Base-by-base conservation (phyloP, 306 rosid genomes). In the Luffa acutangula region DNA sequence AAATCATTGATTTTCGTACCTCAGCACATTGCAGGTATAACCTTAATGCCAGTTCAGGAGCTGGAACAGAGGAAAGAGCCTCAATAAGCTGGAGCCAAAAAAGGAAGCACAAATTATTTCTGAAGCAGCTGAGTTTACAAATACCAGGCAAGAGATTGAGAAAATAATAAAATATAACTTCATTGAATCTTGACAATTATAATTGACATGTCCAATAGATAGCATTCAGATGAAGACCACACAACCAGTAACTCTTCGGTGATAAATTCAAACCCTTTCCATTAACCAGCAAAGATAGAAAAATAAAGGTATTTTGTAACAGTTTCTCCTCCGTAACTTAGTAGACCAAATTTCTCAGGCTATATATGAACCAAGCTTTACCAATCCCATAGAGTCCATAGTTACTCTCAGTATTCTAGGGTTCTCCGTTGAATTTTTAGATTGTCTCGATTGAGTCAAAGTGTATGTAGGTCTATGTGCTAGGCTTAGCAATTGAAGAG, bases 21-120 rank as follows among this genome's bases (percentile, higher is more conserved):
- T 84, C 86, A 53, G 90, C 90, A 87, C 90, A 87, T 66, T 87
- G 83, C 79, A 87, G 63, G 81, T 84, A 84, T 76, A 87, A 56
- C 81, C 90, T 84, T 69, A 87, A 74, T 37, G 90, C 87, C 80
- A 84, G 67, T 75, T 87, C 87, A 70, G 90, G 90, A 51, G 80
- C 85, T 20, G 86, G 85, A 77, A 87, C 72, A 73, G 78, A 66
- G 75, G 86, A 82, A 80, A 87, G 90, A 80, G 80, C 66, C 64
- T 84, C 87, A n/a, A 87, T 75, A 14, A 59, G 83, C 90, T 87
- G 90, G 54, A 58, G 69, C 43, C 58, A 83, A 79, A 11, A 78
- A 70, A 53, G 21, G 21, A 83, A 25, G 56, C 15, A 75, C 39
- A 25, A 59, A 39, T 77, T 57, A 77, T 37, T 57, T 37, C 62